These are phyloP conservation scores for Mollisiaceae sp. DNA, from an alignment of 2,329 filamentous ascomycete genomes.

Conservation along the genomic window DNA sequence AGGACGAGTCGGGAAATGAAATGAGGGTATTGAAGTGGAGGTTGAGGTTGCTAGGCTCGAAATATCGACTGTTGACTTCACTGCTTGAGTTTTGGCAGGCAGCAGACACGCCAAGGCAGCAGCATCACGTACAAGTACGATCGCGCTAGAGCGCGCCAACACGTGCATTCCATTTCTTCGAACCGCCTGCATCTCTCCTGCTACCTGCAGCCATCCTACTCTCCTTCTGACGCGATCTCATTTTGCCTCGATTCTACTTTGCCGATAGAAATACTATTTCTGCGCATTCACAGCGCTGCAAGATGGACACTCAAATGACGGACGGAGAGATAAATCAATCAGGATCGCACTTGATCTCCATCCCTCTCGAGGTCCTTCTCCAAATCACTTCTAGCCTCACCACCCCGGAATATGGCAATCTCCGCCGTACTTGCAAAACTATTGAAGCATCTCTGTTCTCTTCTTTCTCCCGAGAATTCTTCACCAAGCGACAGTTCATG, in stretches of 20 bases:
- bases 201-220: too few species aligned
- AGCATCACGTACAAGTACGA: not conserved
- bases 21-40: too few species aligned
- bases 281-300: not conserved
- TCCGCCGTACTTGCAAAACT: slow-evolving; percentile 61
- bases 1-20: too few species aligned
- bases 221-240: not conserved
- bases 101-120: too few species aligned
- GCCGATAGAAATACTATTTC: not conserved
- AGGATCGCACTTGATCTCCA: slow-evolving; percentile 20
- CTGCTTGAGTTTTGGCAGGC: not conserved
- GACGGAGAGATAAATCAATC: not conserved
- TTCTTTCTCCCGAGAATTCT: slow-evolving; percentile 66
- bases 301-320: slow-evolving; percentile 9
- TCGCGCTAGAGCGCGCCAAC: not conserved
- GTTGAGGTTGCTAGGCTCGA: too few species aligned
- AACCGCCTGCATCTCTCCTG: not conserved
- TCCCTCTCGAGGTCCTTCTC: slow-evolving; percentile 51
- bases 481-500: slow-evolving; percentile 70
- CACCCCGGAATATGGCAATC: slow-evolving; percentile 58
- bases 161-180: not conserved
- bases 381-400: slow-evolving; percentile 58
- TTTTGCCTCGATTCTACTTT: not conserved
- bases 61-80: too few species aligned
- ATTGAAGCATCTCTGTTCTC: slow-evolving; percentile 60